Base-by-base conservation (phyloP, 495 filamentous ascomycete genomes). In the Hypoxylon fuscum region DNA sequence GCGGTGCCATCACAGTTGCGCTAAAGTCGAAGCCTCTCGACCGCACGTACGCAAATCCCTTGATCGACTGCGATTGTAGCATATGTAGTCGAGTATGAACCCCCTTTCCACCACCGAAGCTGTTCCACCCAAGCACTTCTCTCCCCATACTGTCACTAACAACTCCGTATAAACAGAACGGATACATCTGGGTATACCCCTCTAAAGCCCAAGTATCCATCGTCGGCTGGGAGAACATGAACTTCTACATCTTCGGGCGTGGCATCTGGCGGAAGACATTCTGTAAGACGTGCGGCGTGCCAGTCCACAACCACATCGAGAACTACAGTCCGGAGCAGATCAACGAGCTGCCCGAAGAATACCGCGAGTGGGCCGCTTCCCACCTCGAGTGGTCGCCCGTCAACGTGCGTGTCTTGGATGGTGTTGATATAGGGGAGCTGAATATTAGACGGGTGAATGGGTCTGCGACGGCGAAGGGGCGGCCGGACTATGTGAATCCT, bases 281-380 rank as follows among this genome's bases (percentile, higher is more conserved):
- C 62, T 76, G 74, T 48, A 37, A 49, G 35, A 54, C 48, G 10
- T 74, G 72, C 55, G 68, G 68, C 23, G 59, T 70, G 23, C 41
- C 55, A 12, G 18, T 72, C 20, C 46, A 57, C 14, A 62, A 66
- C 20, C 43, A 60, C 12, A 37, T 70, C 15, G 51, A 57, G 35
- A 41, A 53, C 45, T 60, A 55, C 41, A 52, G 55, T 5, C 40
- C 48, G 6, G 59, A 44, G 20, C 27, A 54, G 32, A 25, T 72
- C 7, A 68, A 68, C 11, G 55, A 59, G 22, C 41, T 72, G 22
- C 56, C 70, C 0, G 71, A 70, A 32, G 14, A 35, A 2, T 27
- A 48, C 1, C 60, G 53, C 7, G 25, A 40, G 10, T 68, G 56
- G 38, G 62, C 42, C 5, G 29, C 11, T 0, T 20, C 17, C 1